Conservation (phyloP, 2,329 filamentous ascomycete genomes). For the Penicillium capsulatum region DNA sequence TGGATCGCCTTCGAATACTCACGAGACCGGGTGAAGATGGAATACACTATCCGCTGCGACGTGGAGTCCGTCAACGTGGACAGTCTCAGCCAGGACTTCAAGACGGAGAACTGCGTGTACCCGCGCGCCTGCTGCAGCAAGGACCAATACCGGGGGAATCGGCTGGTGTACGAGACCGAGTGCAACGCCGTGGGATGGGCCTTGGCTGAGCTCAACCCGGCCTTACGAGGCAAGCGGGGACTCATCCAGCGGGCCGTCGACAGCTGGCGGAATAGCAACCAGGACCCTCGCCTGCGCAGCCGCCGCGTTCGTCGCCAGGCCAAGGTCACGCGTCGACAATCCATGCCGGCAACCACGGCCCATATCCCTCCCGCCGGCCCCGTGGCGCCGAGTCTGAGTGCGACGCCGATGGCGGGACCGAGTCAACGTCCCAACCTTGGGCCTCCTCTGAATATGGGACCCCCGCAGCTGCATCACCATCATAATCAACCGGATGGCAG, state of each 20-base stretch:
- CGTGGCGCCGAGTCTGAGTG: conserved; percentile 59
- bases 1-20: conserved; percentile 99
- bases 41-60: conserved; percentile 97
- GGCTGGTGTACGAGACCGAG: conserved; percentile 93
- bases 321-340: conserved; percentile 87
- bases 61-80: conserved; percentile 95
- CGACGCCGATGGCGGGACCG: conserved; percentile 52
- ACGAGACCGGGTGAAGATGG: conserved; percentile 95
- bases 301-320: conserved; percentile 90
- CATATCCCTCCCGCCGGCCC: conserved; percentile 62
- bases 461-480: conserved; percentile 67
- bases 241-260: conserved; percentile 96
- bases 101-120: conserved; percentile 97
- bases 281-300: conserved; percentile 86
- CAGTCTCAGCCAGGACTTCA: conserved; percentile 79
- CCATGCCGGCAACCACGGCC: conserved; percentile 55
- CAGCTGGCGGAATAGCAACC: conserved; percentile 98
- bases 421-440: conserved; percentile 37
- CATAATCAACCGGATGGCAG: conserved; percentile 66
- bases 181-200: conserved; percentile 99
- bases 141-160: conserved; percentile 93
- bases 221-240: conserved; percentile 85
- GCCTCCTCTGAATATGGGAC: conserved; percentile 63
- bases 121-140: conserved; percentile 91
- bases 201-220: conserved; percentile 84